Evolutionary conservation across 169 alveolate species (phyloP).

Genomic region (Eimeria zaria): DNA sequence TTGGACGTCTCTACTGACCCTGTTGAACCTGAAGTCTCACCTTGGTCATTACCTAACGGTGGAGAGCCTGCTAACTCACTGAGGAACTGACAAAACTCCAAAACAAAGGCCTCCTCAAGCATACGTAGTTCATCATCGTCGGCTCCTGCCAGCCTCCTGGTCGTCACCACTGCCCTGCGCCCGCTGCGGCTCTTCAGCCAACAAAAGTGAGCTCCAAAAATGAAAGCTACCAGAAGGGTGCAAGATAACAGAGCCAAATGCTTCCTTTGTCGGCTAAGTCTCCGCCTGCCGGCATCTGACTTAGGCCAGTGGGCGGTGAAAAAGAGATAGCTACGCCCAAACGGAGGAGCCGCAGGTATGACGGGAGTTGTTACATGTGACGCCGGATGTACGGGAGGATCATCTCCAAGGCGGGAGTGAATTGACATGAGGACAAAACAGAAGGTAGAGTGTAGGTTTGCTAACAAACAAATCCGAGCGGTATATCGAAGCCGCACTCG

Average conservation of each 20-base stretch:
- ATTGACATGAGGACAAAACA: background rate
- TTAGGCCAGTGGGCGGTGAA: background rate
- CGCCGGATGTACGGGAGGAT: background rate
- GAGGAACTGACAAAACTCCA: background rate
- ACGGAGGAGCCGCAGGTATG: background rate
- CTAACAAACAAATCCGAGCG: background rate
- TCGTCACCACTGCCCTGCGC: background rate
- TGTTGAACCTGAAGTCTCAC: background rate
- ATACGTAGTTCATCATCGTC: background rate
- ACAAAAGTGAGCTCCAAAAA: background rate
- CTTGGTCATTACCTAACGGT: background rate
- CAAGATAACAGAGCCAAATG: background rate
- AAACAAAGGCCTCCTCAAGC: background rate
- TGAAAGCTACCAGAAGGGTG: background rate
- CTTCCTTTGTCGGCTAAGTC: background rate
- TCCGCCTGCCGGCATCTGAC: background rate
- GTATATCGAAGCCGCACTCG: background rate
- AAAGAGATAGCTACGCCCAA: background rate
- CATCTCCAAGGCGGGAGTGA: background rate
- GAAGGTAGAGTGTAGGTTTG: background rate
- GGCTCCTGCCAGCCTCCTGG: background rate
- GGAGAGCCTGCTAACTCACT: background rate
- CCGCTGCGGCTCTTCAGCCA: slow-evolving; percentile 9
- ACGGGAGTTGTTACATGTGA: background rate
- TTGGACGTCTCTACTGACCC: background rate